Base-by-base conservation (phyloP, 2,329 filamentous ascomycete genomes). In the Cladophialophora chaetospira region DNA sequence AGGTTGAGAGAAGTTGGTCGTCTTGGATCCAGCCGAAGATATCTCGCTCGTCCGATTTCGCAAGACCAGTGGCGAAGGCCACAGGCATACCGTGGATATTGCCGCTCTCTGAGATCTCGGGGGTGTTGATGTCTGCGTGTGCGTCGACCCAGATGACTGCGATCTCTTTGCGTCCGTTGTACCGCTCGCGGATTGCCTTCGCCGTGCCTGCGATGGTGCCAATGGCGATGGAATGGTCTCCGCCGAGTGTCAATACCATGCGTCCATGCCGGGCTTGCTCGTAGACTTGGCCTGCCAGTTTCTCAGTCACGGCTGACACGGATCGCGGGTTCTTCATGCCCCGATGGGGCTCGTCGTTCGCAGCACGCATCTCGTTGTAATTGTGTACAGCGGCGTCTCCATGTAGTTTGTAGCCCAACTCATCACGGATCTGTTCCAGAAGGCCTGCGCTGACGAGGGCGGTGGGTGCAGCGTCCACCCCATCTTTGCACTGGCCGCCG, bases 81-180 rank as follows among this genome's bases (percentile, higher is more conserved):
- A 97, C 89, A 2, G 94, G 94, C 94, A 99, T 99, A 66, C 94
- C 94, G 76, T 99, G 94, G 62, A 99, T 88, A 75, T 97, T 97
- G 29, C 94, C 94, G 65, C 88, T 94, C 38, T 82, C 88, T 64
- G 88, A 93, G 45, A 85, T 88, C 82, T 97, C 92, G 51, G 93
- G 94, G 1, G 89, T 91, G 78, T 99, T 99, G 79, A 99, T 97
- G 74, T 99, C 94, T 53, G 93, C 88, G 74, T 99, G 94, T 23
- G 94, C 94, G 74, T 99, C 94, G 28, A 99, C 94, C 94, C 94
- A 99, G 72, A 99, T 95, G 56, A 99, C 90, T 10, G 91, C 94
- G 62, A 97, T 86, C 67, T 97, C 93, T 49, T 60, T 58, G 54
- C 88, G 82, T 42, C 80, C 67, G 11, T 79, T 84, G 57, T 96